These are phyloP conservation scores for Scleroderma citrinum DNA, from an alignment of 768 basidiomycete species.

Conservation along the genomic window DNA sequence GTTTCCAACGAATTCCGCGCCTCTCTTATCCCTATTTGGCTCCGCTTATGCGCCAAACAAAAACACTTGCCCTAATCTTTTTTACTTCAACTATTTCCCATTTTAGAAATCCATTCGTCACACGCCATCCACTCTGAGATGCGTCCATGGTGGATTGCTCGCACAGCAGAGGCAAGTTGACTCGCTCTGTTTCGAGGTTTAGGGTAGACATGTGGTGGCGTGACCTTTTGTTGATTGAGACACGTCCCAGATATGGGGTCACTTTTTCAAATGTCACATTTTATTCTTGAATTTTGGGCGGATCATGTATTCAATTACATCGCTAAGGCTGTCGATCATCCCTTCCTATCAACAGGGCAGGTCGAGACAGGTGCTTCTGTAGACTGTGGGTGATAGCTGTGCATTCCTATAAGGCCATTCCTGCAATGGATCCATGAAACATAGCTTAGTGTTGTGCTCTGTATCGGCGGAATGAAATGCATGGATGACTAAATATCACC, in stretches of 20 bases:
- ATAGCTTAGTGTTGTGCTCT: neutral
- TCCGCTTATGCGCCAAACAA: conserved; percentile 36
- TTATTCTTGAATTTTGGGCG: neutral
- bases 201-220: conserved; percentile 11
- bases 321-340: conserved; percentile 26
- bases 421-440: too few relatives aligned
- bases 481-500: neutral
- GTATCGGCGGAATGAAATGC: neutral
- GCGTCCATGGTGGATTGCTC: neutral
- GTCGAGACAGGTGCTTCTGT: neutral
- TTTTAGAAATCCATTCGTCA: conserved; percentile 3
- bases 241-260: neutral
- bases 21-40: conserved; percentile 38
- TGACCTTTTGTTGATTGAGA: neutral
- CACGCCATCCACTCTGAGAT: conserved; percentile 1
- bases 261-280: neutral
- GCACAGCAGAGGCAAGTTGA: too few relatives aligned
- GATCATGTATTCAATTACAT: neutral
- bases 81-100: conserved; percentile 8
- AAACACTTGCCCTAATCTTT: conserved; percentile 30
- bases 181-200: neutral
- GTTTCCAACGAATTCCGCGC: conserved; percentile 29
- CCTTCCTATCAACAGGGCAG: neutral
- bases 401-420: neutral
- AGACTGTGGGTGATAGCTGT: neutral